These are phyloP conservation scores for Ogataea saltuana DNA, from an alignment of 805 yeast genomes.

Conservation along the genomic window DNA sequence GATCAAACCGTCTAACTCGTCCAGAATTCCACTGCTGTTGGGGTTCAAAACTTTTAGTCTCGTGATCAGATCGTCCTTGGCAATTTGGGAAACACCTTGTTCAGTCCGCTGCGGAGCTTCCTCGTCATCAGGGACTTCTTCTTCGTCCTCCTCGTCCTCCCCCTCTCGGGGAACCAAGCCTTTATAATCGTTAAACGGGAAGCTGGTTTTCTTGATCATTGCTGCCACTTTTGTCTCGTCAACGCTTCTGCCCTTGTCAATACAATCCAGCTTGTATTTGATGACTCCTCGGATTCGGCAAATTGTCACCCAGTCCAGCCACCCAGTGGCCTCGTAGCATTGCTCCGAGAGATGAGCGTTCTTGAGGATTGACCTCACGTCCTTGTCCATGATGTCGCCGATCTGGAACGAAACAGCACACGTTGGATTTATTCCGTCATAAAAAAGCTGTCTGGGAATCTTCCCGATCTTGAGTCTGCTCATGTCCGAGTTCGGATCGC, in stretches of 20 bases:
- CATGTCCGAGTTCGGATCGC: constrained; percentile 26
- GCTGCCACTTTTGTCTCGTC: constrained; percentile 44
- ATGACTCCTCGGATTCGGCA: constrained; percentile 66
- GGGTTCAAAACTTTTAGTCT: constrained; percentile 41
- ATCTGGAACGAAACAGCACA: constrained; percentile 71
- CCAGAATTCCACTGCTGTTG: constrained; percentile 31
- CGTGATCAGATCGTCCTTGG: constrained; percentile 36
- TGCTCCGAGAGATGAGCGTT: constrained; percentile 39
- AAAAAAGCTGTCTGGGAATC: constrained; percentile 53
- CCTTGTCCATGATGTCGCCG: constrained; percentile 73
- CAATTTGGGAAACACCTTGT: constrained; percentile 13
- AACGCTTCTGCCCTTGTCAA: constrained; percentile 52
- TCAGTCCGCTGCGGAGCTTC: constrained; percentile 30
- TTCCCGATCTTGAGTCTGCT: constrained; percentile 25
- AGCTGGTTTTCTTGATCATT: constrained; percentile 41
- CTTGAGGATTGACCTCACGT: constrained; percentile 48
- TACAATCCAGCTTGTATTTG: constrained; percentile 66
- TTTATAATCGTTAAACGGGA: constrained; percentile 31
- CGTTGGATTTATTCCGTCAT: constrained; percentile 74
- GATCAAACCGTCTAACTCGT: constrained; percentile 28
- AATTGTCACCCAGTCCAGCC: constrained; percentile 68
- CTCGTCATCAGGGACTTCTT: constrained; percentile 30
- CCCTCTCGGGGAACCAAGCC: constrained; percentile 25
- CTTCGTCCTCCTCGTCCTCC: constrained; percentile 41
- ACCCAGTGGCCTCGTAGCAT: constrained; percentile 71